Conservation (phyloP, 2,329 filamentous ascomycete species). For the Botryotinia calthae region DNA sequence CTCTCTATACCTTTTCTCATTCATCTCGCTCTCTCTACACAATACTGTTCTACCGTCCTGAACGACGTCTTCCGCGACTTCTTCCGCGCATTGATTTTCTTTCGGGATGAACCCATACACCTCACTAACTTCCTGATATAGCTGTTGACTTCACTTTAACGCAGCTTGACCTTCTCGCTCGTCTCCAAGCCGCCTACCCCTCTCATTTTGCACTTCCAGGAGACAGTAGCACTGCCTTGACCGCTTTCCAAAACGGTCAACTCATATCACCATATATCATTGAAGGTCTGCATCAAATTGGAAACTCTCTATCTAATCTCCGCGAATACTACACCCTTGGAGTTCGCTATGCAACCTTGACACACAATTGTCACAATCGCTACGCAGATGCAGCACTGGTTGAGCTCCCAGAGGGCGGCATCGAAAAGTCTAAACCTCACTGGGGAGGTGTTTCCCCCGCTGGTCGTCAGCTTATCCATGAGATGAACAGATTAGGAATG, state of each 20-base stretch:
- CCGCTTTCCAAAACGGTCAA: constrained; percentile 58
- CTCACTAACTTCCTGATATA: constrained; percentile 30
- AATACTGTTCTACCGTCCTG: background rate
- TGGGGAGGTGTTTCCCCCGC: constrained; percentile 71
- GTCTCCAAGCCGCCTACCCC: constrained; percentile 63
- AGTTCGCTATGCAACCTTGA: constrained; percentile 83
- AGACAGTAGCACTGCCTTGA: constrained; percentile 59
- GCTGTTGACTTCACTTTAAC: constrained; percentile 66
- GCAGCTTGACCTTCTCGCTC: constrained; percentile 71
- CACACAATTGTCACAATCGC: constrained; percentile 89
- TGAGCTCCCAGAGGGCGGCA: constrained; percentile 45
- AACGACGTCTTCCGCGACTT: background rate
- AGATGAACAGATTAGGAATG: constrained; percentile 95
- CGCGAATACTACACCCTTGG: constrained; percentile 74
- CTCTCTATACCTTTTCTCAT: background rate
- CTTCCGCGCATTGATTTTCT: background rate
- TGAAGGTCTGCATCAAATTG: constrained; percentile 91
- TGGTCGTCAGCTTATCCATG: constrained; percentile 67
- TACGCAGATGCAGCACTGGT: constrained; percentile 81
- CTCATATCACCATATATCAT: constrained; percentile 78
- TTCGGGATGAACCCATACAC: background rate
- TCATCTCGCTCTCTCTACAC: background rate
- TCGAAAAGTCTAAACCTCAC: constrained; percentile 48
- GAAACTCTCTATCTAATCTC: constrained; percentile 74
- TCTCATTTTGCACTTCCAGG: constrained; percentile 63